Evolutionary conservation across 176 grass and related monocot genomes (phyloP), one percentile per base, ranked within the genome.

Genomic region (Phyllostachys edulis): DNA sequence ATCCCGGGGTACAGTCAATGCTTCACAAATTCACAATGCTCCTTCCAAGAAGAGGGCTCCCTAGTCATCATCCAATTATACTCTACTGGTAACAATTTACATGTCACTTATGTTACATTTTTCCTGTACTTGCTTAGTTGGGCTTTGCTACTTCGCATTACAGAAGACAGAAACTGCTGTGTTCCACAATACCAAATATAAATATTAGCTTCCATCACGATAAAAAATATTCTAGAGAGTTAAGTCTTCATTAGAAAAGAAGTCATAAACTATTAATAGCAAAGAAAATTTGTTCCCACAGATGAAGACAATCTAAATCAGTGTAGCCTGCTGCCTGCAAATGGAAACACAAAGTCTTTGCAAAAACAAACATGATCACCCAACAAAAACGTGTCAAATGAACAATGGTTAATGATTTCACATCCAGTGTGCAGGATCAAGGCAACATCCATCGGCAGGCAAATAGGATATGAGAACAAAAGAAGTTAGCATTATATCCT

Each of bases 381-480:
- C 17, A 50, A 78, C 67, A 26, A 18, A 54, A 57, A 79, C 47
- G 40, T 64, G 17, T 74, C 67, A 18, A 88, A 47, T 54, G 56
- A 77, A 45, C 9, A 56, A 29, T 10, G 59, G 56, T 24, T 57
- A 46, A 70, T 82, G 32, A 66, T 78, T 79, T 71, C 16, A 24
- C 15, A 77, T 82, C 56, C 47, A 76, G 5, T 69, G 39, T 32
- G 51, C 18, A 73, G 59, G 68, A 80, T 78, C 24, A 63, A 57
- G 18, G 57, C 26, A 89, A 57, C n/a, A 71, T 68, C 20, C 18
- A 75, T 8, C 2, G 9, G 21, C 60, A 94, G 52, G 54, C 15
- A 84, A 82, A 76, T 14, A 50, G 56, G 60, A 86, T 67, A 69
- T 38, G 50, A 75, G 73, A 61, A 75, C 5, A 69, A 46, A 65